These are phyloP conservation scores for Parasitella parasitica DNA, from an alignment of 371 early-diverging fungal species.

Conservation along the genomic window DNA sequence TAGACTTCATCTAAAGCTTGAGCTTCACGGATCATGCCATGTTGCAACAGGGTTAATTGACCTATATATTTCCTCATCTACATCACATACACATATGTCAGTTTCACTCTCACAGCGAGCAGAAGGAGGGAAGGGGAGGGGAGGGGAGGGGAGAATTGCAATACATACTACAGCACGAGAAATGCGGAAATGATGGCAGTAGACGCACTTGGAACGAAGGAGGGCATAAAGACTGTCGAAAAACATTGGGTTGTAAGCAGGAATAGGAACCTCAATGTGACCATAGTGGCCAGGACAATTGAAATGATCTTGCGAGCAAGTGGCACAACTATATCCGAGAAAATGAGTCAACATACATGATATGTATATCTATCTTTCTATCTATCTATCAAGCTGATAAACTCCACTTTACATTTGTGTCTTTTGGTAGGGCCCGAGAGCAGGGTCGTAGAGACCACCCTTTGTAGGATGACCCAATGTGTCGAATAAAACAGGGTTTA, in stretches of 20 bases:
- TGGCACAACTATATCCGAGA: slow-evolving; percentile 69
- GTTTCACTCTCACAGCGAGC: too few relatives aligned
- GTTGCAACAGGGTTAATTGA: slow-evolving; percentile 73
- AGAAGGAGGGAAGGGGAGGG: too few relatives aligned
- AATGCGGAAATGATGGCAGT: slow-evolving; percentile 89
- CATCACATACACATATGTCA: not conserved
- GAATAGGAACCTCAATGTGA: slow-evolving; percentile 97
- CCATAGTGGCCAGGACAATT: slow-evolving; percentile 99
- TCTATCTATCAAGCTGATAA: too few relatives aligned
- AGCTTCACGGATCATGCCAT: slow-evolving; percentile 82
- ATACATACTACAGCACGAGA: slow-evolving; percentile 61
- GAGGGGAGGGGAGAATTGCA: not conserved
- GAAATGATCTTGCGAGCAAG: slow-evolving; percentile 82
- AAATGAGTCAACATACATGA: not conserved
- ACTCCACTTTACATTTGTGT: slow-evolving; percentile 59
- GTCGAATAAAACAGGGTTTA: slow-evolving; percentile 91
- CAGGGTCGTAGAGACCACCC: slow-evolving; percentile 96
- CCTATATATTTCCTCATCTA: slow-evolving; percentile 53
- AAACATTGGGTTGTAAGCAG: slow-evolving; percentile 96
- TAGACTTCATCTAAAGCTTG: slow-evolving; percentile 68
- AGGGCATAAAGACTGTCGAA: slow-evolving; percentile 86
- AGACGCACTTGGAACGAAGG: slow-evolving; percentile 85
- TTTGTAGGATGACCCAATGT: slow-evolving; percentile 87
- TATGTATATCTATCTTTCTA: not conserved
- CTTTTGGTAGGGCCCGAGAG: slow-evolving; percentile 92